Base-by-base conservation (phyloP, 306 rosid species). In the Sindora glabra region DNA sequence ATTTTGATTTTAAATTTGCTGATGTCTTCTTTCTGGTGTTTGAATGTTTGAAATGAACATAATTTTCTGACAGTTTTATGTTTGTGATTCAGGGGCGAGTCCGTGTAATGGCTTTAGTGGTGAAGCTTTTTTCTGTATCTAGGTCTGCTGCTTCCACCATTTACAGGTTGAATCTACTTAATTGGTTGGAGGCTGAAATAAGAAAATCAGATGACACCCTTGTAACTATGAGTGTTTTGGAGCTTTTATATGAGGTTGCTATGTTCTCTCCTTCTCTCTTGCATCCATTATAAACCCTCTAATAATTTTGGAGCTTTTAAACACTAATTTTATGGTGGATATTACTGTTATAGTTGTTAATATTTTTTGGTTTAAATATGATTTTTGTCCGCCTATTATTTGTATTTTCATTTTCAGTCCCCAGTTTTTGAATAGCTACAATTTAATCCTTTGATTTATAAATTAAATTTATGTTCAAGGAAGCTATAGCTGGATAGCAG, bases 221-320 rank as follows among this genome's bases (percentile, higher is more conserved):
- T 62, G 86, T 71, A 49, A 86, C 94, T 51, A 60, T 86, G 70
- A 81, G 83, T 39, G 95, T 82, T 63, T 77, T 92, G 86, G 99
- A 92, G 83, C 94, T 92, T 47, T 72, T 92, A 37, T 92, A 81
- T 15, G 99, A 92, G 99, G 99, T 92, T 65, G 62, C 55, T 41
- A 11, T 21, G 57, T 21, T 58, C 64, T 59, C 42, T 57, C 34
- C 59, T 51, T 66, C 55, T 21, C 53, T 8, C 34, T 22, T 10
- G 6, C 18, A 51, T 36, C n/a, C 41, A 8, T 36, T 36, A n/a
- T n/a, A n/a, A n/a, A n/a, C n/a, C n/a, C n/a, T n/a, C n/a, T n/a
- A n/a, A n/a, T n/a, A n/a, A n/a, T n/a, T n/a, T n/a, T n/a, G n/a
- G n/a, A n/a, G n/a, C n/a, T n/a, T n/a, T n/a, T n/a, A n/a, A n/a